phyloP scores from a whole-genome alignment of 1,284 basidiomycete species.

The Bondarzewia mesenterica region DNA sequence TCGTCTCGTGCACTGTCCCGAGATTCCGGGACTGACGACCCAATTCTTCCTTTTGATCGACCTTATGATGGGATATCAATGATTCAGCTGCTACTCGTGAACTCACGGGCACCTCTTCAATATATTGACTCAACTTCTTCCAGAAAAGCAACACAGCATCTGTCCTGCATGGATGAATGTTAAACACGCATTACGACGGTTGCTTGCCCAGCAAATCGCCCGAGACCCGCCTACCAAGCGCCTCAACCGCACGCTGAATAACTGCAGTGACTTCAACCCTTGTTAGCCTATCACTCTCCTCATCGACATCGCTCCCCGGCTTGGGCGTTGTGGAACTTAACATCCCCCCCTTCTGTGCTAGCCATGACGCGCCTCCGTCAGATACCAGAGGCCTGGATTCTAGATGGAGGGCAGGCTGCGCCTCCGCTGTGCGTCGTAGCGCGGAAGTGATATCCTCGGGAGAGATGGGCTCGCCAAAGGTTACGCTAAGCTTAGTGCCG shows the following conservation, averaged over 20 bases:
- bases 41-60: too few relatives aligned
- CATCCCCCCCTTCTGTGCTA: not conserved
- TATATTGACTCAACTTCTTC: too few relatives aligned
- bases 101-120: too few relatives aligned
- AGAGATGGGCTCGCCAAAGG: slow-evolving; percentile 63
- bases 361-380: slow-evolving; percentile 5
- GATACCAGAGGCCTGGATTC: not conserved
- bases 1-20: too few relatives aligned
- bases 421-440: slow-evolving; percentile 13
- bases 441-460: slow-evolving; percentile 27
- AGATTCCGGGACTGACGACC: too few relatives aligned
- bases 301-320: slow-evolving; percentile 8
- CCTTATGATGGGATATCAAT: too few relatives aligned
- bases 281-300: slow-evolving; percentile 23
- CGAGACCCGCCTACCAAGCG: slow-evolving; percentile 44
- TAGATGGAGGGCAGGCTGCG: slow-evolving; percentile 9
- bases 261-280: slow-evolving; percentile 50
- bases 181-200: too few relatives aligned
- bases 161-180: too few relatives aligned
- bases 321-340: not conserved
- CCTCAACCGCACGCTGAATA: slow-evolving; percentile 53
- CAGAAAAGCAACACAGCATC: too few relatives aligned
- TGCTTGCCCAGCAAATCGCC: slow-evolving; percentile 20
- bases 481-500: slow-evolving; percentile 56
- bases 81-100: too few relatives aligned